Percentiles rank a stretch among this genome's conserved stretches.
Conservation (phyloP, 805 yeast species). For the Pichia heedii region DNA sequence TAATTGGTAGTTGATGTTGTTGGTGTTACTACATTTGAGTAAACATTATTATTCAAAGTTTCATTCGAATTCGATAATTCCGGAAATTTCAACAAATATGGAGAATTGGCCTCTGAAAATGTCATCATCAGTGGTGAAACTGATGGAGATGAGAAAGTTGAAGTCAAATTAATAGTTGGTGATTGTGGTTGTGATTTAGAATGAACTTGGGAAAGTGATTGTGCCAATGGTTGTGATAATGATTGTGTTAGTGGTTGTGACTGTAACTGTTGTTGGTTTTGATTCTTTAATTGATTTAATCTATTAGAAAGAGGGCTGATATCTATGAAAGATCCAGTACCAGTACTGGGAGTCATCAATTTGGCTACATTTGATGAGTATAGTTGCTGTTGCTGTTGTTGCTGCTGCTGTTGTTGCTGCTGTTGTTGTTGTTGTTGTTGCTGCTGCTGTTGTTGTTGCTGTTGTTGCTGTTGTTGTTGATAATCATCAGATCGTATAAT, state of each 20-base stretch:
- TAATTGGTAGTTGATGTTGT: constrained; percentile 5
- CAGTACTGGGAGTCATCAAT: too few species aligned
- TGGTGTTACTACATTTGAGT: constrained; percentile 2
- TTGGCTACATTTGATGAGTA: too few species aligned
- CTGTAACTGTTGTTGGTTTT: neutral
- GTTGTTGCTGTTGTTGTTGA: too few species aligned
- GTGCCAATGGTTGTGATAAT: constrained; percentile 3
- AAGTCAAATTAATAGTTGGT: neutral
- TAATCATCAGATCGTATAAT: constrained; percentile 16
- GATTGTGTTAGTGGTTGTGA: constrained; percentile 6
- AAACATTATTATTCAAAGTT: too few species aligned
- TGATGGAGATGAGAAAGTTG: too few species aligned
- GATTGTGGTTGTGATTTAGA: too few species aligned
- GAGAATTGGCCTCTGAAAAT: neutral
- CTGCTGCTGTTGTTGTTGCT: neutral
- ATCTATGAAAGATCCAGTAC: too few species aligned
- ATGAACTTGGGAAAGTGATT: too few species aligned
- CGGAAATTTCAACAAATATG: neutral
- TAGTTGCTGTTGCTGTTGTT: neutral
- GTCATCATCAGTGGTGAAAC: too few species aligned
- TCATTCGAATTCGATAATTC: too few species aligned
- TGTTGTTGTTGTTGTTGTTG: neutral
- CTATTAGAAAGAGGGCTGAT: too few species aligned
- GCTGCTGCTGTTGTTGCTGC: neutral
- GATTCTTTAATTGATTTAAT: neutral